Base-by-base conservation (phyloP, 306 rosid genomes). In the Albizia julibrissin region DNA sequence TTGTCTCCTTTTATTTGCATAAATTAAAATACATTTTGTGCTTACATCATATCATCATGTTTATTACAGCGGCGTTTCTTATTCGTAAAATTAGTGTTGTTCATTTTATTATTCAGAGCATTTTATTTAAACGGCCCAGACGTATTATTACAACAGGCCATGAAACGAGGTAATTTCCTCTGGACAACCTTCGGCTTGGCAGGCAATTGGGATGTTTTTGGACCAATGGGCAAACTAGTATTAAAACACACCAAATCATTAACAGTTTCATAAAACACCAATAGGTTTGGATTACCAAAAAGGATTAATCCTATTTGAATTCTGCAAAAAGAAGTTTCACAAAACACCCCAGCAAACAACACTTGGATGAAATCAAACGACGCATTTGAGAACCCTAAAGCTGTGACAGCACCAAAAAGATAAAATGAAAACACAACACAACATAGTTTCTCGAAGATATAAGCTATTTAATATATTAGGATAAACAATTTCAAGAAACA, bases 401-500 rank as follows among this genome's bases (percentile, higher is more conserved):
- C 24, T 7, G 29, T 13, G 58, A 14, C 58, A 40, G 18, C 15
- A 11, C 1, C 24, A 19, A 2, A 44, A 14, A 68, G 33, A 59
- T 1, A 37, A 64, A 15, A 19, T 3, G 0, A 29, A 29, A 29
- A 29, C 31, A 29, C 2, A 27, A 27, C 67, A 61, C 19, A 62
- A 26, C 1, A 39, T 24, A 42, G 73, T 61, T 73, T 12, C 34
- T 72, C 12, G 74, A 69, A 22, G 44, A 79, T 24, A 39, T 10
- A 69, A 81, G 37, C 2, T 50, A 68, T 81, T 75, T 73, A 72
- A 83, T 44, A 75, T 69, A 75, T 37, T 26, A 54, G 31, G 72
- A 69, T 78, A 65, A 86, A 74, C 33, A 42, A 47, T 52, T 76
- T 82, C 72, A 52, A 72, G 71, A 85, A 85, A 78, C 82, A 29